A percentile compares a stretch with the other conserved stretches of the same genome.
Evolutionary conservation across 2,329 filamentous ascomycete species (phyloP).

Genomic region (Amesomyces nigricolor): DNA sequence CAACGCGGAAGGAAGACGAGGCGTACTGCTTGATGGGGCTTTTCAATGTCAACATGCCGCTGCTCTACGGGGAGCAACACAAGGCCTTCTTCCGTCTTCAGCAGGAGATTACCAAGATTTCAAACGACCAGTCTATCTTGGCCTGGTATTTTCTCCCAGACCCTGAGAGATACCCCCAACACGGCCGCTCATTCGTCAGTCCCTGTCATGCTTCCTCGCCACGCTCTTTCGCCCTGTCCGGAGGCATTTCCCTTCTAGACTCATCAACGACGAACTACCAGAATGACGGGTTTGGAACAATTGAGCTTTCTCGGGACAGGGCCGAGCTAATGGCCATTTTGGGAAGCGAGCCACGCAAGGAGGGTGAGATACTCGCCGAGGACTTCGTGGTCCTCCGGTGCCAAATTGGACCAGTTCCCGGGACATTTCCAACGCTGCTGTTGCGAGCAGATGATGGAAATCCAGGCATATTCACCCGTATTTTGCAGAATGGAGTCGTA

Average conservation of each 20-base stretch:
- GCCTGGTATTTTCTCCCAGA: constrained; percentile 5
- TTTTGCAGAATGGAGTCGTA: neutral
- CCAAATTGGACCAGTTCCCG: neutral
- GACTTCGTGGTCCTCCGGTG: neutral
- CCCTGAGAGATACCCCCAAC: too few relatives aligned
- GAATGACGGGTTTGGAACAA: too few relatives aligned
- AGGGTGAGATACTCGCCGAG: too few relatives aligned
- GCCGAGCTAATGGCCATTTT: too few relatives aligned
- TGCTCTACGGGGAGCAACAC: constrained; percentile 6
- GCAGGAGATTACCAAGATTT: constrained; percentile 1
- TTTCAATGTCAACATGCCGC: constrained; percentile 12
- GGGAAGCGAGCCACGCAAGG: too few relatives aligned
- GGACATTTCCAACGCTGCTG: constrained; percentile 1
- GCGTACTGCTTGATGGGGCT: constrained; percentile 12
- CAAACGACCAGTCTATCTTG: constrained; percentile 5
- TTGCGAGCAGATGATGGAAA: neutral
- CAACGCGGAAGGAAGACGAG: constrained; percentile 2
- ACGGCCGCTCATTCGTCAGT: neutral
- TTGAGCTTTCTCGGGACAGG: too few relatives aligned
- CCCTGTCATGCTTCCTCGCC: neutral
- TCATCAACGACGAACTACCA: too few relatives aligned
- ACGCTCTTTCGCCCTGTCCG: neutral
- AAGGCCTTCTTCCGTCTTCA: constrained; percentile 4
- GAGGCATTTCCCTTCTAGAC: neutral
- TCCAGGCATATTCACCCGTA: neutral